phyloP scores from a whole-genome alignment of 176 grass and related monocot species.

The Microstegium vimineum region DNA sequence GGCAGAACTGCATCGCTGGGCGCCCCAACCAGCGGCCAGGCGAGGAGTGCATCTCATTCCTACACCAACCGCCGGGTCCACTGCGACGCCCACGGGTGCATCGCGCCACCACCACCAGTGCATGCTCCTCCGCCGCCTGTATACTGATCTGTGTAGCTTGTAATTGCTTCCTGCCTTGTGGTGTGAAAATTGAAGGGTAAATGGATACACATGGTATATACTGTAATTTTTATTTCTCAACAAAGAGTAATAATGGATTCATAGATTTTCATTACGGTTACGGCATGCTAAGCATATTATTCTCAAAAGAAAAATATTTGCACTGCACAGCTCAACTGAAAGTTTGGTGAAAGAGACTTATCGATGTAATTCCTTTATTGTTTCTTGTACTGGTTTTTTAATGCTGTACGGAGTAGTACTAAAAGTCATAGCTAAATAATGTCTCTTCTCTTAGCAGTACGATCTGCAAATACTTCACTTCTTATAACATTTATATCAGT shows the following conservation, averaged over 20 bases:
- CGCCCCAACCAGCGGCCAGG: conserved; percentile 64
- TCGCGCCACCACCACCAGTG: conserved; percentile 28
- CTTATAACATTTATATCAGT: conserved; percentile 14
- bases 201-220: conserved; percentile 38
- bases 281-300: background rate
- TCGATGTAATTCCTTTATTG: background rate
- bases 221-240: conserved; percentile 43
- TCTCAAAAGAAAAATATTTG: background rate
- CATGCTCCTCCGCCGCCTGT: conserved; percentile 41
- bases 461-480: background rate
- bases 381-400: conserved; percentile 16
- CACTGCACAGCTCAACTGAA: conserved; percentile 6
- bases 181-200: conserved; percentile 29
- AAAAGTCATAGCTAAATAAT: background rate
- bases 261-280: background rate
- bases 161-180: conserved; percentile 23
- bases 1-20: conserved; percentile 72
- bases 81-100: conserved; percentile 66
- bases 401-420: background rate
- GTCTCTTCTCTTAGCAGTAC: background rate
- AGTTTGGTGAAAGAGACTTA: background rate
- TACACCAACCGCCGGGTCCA: conserved; percentile 41
- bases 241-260: conserved; percentile 30
- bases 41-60: conserved; percentile 67
- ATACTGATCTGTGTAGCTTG: conserved; percentile 38